A percentile compares a stretch with the other conserved stretches of the same genome.
Conservation (phyloP, 2,329 filamentous ascomycete genomes). For the Chrysoporthe austroafricana region DNA sequence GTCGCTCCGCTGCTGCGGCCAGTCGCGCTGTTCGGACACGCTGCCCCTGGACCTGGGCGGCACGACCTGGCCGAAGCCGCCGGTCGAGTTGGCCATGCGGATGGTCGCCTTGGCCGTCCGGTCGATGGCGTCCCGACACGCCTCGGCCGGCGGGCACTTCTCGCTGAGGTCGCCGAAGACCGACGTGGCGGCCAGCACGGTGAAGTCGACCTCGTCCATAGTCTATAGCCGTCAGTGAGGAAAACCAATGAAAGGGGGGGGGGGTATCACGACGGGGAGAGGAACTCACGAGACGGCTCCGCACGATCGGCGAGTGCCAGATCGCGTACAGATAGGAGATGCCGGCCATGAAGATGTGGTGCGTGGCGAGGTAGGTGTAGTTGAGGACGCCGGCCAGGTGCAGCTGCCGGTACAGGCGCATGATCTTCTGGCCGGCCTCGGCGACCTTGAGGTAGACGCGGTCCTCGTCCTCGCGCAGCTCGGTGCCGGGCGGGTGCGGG, state of each 20-base stretch:
- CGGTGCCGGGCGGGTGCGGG: conserved; percentile 43
- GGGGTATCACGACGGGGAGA: not conserved
- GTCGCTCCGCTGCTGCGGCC: conserved; percentile 37
- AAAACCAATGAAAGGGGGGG: not conserved
- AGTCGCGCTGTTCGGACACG: conserved; percentile 35
- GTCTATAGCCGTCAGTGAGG: conserved; percentile 51
- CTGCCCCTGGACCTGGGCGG: conserved; percentile 29
- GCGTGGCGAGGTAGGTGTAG: conserved; percentile 93
- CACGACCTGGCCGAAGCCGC: conserved; percentile 68
- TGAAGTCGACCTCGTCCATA: conserved; percentile 97
- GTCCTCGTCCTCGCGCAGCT: conserved; percentile 81
- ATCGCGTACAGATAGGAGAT: conserved; percentile 96
- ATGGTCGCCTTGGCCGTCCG: conserved; percentile 94
- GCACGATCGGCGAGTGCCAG: conserved; percentile 90
- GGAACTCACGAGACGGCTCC: conserved; percentile 77
- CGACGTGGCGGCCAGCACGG: conserved; percentile 88
- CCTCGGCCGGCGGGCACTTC: conserved; percentile 93
- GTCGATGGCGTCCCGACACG: conserved; percentile 92
- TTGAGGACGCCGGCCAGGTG: conserved; percentile 89
- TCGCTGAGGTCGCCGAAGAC: conserved; percentile 90
- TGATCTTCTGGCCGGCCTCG: conserved; percentile 89
- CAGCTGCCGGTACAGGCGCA: conserved; percentile 87
- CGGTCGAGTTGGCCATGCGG: conserved; percentile 89
- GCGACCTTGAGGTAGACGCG: conserved; percentile 92
- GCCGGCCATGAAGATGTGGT: conserved; percentile 96